Evolutionary conservation across 805 yeast genomes (phyloP).

Genomic region (Komagataella mondaviorum): DNA sequence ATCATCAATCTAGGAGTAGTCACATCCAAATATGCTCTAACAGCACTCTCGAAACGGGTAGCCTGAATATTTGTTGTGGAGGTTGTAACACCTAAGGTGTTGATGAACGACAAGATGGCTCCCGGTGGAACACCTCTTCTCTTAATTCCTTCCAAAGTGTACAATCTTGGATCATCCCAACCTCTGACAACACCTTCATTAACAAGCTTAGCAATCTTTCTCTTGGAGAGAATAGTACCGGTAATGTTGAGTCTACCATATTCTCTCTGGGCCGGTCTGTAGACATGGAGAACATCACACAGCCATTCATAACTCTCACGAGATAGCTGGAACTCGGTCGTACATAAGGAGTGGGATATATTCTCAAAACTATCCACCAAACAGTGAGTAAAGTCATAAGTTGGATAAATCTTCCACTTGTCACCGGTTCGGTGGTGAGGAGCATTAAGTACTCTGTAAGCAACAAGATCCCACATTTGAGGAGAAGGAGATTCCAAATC

Average conservation of each 20-base stretch:
- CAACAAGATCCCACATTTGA: conserved; percentile 99
- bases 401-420: conserved; percentile 96
- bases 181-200: conserved; percentile 73
- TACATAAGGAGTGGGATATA: conserved; percentile 91
- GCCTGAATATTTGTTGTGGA: conserved; percentile 85
- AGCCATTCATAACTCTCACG: conserved; percentile 98
- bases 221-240: conserved; percentile 88
- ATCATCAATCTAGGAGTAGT: conserved; percentile 93
- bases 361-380: conserved; percentile 95
- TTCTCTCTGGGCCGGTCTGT: conserved; percentile 98
- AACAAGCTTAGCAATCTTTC: conserved; percentile 90
- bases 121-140: conserved; percentile 99
- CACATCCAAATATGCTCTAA: conserved; percentile 78
- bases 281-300: conserved; percentile 88
- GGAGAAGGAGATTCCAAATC: conserved; percentile 85
- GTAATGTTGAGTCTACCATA: conserved; percentile 93
- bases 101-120: conserved; percentile 83
- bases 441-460: conserved; percentile 86
- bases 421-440: conserved; percentile 94
- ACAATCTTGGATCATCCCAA: conserved; percentile 98
- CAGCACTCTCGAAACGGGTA: conserved; percentile 77
- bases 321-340: conserved; percentile 85
- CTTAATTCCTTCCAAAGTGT: conserved; percentile 84
- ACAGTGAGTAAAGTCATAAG: conserved; percentile 98
- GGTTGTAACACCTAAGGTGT: conserved; percentile 95